These are phyloP conservation scores for Sugiyamaella floridensis DNA, from an alignment of 805 yeast species.

Conservation along the genomic window DNA sequence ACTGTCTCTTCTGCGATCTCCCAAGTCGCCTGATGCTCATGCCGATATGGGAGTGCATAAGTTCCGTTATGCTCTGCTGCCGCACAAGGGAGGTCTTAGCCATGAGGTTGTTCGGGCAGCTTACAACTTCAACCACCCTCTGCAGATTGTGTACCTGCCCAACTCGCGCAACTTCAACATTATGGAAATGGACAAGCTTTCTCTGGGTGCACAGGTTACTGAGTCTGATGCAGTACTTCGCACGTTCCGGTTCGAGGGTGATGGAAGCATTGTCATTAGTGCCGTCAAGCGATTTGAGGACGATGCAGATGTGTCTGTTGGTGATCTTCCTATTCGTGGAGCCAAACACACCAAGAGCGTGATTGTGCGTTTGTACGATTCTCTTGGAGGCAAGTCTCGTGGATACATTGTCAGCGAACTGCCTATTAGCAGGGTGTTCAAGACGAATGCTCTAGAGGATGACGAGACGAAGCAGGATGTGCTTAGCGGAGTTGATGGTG, in stretches of 20 bases:
- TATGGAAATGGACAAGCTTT: neutral
- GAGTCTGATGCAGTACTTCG: constrained; percentile 23
- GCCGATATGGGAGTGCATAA: constrained; percentile 91
- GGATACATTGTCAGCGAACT: constrained; percentile 33
- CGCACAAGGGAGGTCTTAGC: constrained; percentile 67
- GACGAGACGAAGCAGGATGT: constrained; percentile 30
- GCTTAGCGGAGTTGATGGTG: constrained; percentile 22
- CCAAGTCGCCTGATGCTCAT: constrained; percentile 89
- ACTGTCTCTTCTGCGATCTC: constrained; percentile 76
- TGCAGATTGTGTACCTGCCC: constrained; percentile 20
- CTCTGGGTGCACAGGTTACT: neutral
- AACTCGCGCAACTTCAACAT: neutral
- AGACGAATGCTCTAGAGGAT: constrained; percentile 38
- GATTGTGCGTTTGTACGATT: constrained; percentile 73
- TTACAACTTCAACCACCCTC: constrained; percentile 66
- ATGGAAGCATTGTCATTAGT: constrained; percentile 57
- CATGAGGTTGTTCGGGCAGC: constrained; percentile 65
- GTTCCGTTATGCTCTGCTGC: constrained; percentile 76
- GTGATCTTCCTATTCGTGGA: constrained; percentile 38
- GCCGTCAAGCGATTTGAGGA: constrained; percentile 84
- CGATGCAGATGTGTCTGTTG: constrained; percentile 43
- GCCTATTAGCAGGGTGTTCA: constrained; percentile 48
- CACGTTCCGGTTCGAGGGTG: constrained; percentile 39
- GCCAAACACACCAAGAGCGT: constrained; percentile 44
- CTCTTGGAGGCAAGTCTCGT: constrained; percentile 70